Percentiles rank a stretch among this genome's conserved stretches.
phyloP scores from a whole-genome alignment of 352 stramenopile species.

The Pythium insidiosum region DNA sequence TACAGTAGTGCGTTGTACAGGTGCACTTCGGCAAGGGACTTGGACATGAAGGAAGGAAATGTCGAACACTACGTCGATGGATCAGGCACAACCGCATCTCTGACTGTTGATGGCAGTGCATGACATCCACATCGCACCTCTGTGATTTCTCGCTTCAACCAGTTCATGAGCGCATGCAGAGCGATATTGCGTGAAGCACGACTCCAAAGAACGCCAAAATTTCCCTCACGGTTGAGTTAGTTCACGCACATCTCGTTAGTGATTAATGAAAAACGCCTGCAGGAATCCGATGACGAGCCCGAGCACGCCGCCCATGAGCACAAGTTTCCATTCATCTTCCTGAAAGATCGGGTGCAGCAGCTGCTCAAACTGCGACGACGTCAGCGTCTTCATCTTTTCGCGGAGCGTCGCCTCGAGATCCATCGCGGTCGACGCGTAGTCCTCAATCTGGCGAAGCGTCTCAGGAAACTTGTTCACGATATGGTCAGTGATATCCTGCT shows the following conservation, averaged over 20 bases:
- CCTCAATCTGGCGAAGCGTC: slow-evolving; percentile 87
- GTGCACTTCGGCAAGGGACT: too few species aligned
- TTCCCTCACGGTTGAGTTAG: too few species aligned
- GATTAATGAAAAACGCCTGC: slow-evolving; percentile 85
- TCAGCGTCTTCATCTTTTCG: slow-evolving; percentile 88
- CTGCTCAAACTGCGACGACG: slow-evolving; percentile 90
- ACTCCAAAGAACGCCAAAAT: too few species aligned
- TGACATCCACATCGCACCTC: too few species aligned
- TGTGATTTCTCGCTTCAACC: too few species aligned
- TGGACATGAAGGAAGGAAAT: too few species aligned
- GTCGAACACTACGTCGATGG: too few species aligned
- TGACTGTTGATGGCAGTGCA: too few species aligned
- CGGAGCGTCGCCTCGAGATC: slow-evolving; percentile 89
- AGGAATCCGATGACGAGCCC: slow-evolving; percentile 88
- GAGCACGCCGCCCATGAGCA: slow-evolving; percentile 93
- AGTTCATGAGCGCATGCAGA: too few species aligned
- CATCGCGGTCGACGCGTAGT: slow-evolving; percentile 90
- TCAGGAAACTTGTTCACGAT: slow-evolving; percentile 85
- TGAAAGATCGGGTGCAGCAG: slow-evolving; percentile 97
- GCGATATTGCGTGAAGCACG: too few species aligned
- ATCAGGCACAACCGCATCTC: too few species aligned
- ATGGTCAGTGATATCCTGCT: slow-evolving; percentile 83
- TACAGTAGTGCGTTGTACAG: too few species aligned
- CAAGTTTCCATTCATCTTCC: slow-evolving; percentile 97
- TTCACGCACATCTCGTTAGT: slow-evolving; percentile 23